Base-by-base conservation (phyloP, 805 yeast genomes). In the Wickerhamomyces bovis region DNA sequence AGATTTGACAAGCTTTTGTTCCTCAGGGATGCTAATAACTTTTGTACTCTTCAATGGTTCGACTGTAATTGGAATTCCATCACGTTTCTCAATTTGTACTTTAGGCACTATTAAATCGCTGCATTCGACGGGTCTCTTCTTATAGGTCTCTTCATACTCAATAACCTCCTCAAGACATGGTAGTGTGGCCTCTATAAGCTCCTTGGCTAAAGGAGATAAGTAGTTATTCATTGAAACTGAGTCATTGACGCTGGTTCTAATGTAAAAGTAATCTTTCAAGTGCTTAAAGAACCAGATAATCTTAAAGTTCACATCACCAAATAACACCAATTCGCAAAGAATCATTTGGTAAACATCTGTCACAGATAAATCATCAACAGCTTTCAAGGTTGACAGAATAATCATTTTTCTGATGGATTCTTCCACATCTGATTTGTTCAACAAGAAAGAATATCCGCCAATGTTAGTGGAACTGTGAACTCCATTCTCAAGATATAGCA, bases 281-380 rank as follows among this genome's bases (percentile, higher is more conserved):
- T 62, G 58, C 44, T 63, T 63, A 52, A 76, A 74, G 39, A 74
- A 67, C 71, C 73, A 69, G 18, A 77, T 51, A 3, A 68, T 57
- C 39, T 65, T 68, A 10, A 74, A 22, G 47, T 72, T 75, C 23
- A 69, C 55, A 1, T 73, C 76, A 15, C 81, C 81, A 47, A 64
- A 67, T 39, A 76, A 51, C 8, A 73, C 36, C 9, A 76, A 48
- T 0, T 74, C 75, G 65, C 73, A 69, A 1, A 75, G 44, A 1
- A 77, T 62, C 26, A 67, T 63, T 39, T 71, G 68, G 42, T 69
- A 66, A 5, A 73, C 53, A 2, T 44, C 38, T 4, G 64, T 43
- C 3, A 64, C 54, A 1, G 58, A 45, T 0, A 74, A 68, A 54
- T 76, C 77, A 47, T 73, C 78, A 1, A 52, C 46, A 2, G 61